A percentile compares a stretch with the other conserved stretches of the same genome.
Evolutionary conservation across 2,329 filamentous ascomycete species (phyloP).

Genomic region (Scleromitrula shiraiana): DNA sequence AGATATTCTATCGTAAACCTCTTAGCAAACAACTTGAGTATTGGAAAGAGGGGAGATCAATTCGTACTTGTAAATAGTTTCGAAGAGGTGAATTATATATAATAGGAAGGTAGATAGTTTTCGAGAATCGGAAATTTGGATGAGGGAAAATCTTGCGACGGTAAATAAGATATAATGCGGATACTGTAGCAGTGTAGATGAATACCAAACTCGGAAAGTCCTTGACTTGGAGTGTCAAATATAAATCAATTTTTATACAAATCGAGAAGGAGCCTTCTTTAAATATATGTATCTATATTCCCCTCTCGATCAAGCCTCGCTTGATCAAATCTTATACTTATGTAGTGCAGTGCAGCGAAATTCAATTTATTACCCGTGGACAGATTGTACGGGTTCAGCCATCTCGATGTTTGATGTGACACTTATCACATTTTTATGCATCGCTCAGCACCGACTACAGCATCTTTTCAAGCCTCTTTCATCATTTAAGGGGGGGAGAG

Average conservation of each 20-base stretch:
- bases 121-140: neutral
- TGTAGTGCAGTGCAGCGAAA: neutral
- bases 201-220: neutral
- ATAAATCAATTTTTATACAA: slow-evolving; percentile 1
- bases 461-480: slow-evolving; percentile 4
- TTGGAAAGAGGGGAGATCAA: neutral
- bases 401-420: slow-evolving; percentile 8
- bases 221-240: slow-evolving; percentile 2
- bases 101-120: neutral
- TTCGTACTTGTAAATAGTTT: slow-evolving; percentile 4
- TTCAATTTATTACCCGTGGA: neutral
- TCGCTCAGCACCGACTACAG: neutral
- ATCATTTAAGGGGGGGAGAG: no score
- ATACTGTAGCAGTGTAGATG: neutral
- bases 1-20: neutral
- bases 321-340: no score
- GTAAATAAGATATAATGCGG: neutral
- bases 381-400: no score
- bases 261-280: neutral
- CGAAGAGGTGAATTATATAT: neutral
- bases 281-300: neutral
- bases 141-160: no score
- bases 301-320: slow-evolving; percentile 2
- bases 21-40: neutral
- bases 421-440: slow-evolving; percentile 7